A percentile compares a stretch with the other conserved stretches of the same genome.
Conservation (phyloP, 2,329 filamentous ascomycete species). For the Ophiostoma novo-ulmi region DNA sequence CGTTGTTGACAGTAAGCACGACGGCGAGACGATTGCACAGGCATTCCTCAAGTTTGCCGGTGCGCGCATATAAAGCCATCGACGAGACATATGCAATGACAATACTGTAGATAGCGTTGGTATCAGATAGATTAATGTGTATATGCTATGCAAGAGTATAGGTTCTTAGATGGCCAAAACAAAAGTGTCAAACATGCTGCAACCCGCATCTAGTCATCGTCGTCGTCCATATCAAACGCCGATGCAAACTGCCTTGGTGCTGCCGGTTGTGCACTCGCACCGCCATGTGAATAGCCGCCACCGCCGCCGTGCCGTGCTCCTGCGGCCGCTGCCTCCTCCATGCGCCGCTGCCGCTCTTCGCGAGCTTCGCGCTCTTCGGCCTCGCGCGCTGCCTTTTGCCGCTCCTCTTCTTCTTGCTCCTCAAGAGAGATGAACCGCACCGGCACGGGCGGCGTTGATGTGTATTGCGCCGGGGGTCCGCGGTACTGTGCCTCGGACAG, state of each 20-base stretch:
- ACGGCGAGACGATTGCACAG: conserved; percentile 69
- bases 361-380: conserved; percentile 38
- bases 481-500: conserved; percentile 35
- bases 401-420: conserved; percentile 54
- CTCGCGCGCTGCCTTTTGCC: conserved; percentile 41
- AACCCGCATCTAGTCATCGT: conserved; percentile 15
- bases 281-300: neutral
- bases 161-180: neutral
- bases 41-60: conserved; percentile 71
- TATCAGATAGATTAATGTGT: neutral
- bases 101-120: neutral
- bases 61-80: neutral
- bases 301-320: conserved; percentile 13
- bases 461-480: neutral
- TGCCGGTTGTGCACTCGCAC: conserved; percentile 10
- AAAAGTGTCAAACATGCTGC: too few relatives aligned
- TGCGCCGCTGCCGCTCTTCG: conserved; percentile 43
- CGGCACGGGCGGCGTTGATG: conserved; percentile 55
- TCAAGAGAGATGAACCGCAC: conserved; percentile 31
- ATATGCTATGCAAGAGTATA: neutral
- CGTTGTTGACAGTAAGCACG: conserved; percentile 63
- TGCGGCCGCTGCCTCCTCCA: conserved; percentile 41
- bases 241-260: conserved; percentile 26
- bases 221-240: conserved; percentile 28
- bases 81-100: neutral